A percentile compares a stretch with the other conserved stretches of the same genome.
phyloP scores from a whole-genome alignment of 1,284 basidiomycete species.

The Puccinia hordei region DNA sequence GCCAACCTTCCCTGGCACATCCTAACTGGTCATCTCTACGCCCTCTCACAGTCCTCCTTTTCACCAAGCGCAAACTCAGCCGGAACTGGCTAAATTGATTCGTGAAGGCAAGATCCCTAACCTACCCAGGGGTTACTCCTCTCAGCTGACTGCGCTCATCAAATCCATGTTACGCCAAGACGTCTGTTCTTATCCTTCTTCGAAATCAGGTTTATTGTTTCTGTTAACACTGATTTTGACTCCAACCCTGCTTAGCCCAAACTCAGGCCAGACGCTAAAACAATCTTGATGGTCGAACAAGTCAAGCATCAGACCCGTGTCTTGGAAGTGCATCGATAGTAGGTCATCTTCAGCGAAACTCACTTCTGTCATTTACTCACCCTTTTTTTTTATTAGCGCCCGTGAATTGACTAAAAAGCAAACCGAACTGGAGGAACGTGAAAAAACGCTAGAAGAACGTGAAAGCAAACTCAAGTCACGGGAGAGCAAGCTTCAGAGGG shows the following conservation, averaged over 20 bases:
- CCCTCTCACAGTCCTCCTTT: slow-evolving; percentile 70
- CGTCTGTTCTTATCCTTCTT: slow-evolving; percentile 62
- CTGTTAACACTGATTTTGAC: neutral
- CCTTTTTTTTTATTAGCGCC: neutral
- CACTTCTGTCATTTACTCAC: neutral
- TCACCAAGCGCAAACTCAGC: slow-evolving; percentile 83
- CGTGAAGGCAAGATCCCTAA: slow-evolving; percentile 83
- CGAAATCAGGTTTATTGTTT: neutral
- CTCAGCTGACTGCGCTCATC: slow-evolving; percentile 71
- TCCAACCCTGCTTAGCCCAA: slow-evolving; percentile 54
- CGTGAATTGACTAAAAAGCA: slow-evolving; percentile 61
- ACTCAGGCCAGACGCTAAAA: slow-evolving; percentile 55
- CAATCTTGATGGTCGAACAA: slow-evolving; percentile 56
- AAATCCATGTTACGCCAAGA: slow-evolving; percentile 84
- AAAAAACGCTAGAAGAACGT: slow-evolving; percentile 61
- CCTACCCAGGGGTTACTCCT: slow-evolving; percentile 77
- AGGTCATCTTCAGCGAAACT: neutral
- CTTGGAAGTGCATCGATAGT: slow-evolving; percentile 50
- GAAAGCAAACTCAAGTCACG: slow-evolving; percentile 66
- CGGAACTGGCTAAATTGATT: slow-evolving; percentile 78
- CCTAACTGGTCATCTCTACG: neutral
- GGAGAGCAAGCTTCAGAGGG: slow-evolving; percentile 64
- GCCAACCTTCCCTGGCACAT: neutral
- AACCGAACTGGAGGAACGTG: slow-evolving; percentile 64
- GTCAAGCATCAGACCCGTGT: slow-evolving; percentile 55